Evolutionary conservation across 2,329 filamentous ascomycete species (phyloP).

Genomic region (Diaporthe destruens): DNA sequence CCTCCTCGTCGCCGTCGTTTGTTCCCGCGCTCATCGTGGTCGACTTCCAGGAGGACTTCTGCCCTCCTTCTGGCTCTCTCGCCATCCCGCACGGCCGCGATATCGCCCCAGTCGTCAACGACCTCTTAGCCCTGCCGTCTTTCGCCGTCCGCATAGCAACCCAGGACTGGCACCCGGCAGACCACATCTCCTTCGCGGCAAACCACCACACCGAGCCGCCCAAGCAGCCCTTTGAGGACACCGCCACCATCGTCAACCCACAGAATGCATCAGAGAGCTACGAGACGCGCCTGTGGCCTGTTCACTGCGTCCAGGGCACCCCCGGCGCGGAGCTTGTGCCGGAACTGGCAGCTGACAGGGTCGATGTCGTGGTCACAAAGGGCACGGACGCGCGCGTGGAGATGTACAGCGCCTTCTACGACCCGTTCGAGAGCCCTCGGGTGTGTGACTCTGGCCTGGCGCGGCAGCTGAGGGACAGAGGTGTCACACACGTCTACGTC

Average conservation of each 20-base stretch:
- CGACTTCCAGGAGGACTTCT: constrained; percentile 96
- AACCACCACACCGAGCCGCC: constrained; percentile 71
- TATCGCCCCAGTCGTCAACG: constrained; percentile 79
- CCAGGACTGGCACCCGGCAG: constrained; percentile 88
- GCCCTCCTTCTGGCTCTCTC: constrained; percentile 86
- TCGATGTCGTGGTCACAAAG: constrained; percentile 82
- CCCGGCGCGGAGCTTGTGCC: constrained; percentile 79
- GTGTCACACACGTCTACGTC: constrained; percentile 84
- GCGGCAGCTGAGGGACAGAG: constrained; percentile 64
- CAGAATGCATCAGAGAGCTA: constrained; percentile 72
- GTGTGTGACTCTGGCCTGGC: constrained; percentile 75
- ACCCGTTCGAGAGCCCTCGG: constrained; percentile 76
- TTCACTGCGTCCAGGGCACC: constrained; percentile 85
- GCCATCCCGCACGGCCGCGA: constrained; percentile 80
- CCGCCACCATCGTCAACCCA: constrained; percentile 75
- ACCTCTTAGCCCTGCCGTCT: constrained; percentile 76
- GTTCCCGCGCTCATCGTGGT: constrained; percentile 76
- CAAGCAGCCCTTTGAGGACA: constrained; percentile 76
- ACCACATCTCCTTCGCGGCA: constrained; percentile 89
- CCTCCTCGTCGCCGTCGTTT: constrained; percentile 48
- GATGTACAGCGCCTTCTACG: constrained; percentile 94
- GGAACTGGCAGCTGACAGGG: constrained; percentile 71
- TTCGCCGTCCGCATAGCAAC: constrained; percentile 85
- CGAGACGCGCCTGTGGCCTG: constrained; percentile 83
- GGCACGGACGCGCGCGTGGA: constrained; percentile 81